A percentile compares a stretch with the other conserved stretches of the same genome.
phyloP scores from a whole-genome alignment of 2,329 filamentous ascomycete species.

The Fusarium albosuccineum region DNA sequence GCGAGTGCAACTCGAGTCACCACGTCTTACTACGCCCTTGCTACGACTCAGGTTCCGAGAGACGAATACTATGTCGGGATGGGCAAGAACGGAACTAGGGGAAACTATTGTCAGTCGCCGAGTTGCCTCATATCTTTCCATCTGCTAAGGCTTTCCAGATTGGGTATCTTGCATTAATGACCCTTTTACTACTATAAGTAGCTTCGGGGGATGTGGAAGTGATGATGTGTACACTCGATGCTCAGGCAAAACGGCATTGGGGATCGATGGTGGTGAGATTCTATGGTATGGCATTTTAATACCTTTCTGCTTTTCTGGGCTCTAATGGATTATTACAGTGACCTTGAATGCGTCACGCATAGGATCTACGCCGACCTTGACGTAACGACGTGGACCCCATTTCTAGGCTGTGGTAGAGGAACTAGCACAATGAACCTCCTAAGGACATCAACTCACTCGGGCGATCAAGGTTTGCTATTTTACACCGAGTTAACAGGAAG shows the following conservation, averaged over 20 bases:
- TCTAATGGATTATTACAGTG: background rate
- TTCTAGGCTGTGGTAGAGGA: background rate
- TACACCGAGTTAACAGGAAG: background rate
- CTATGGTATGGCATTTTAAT: background rate
- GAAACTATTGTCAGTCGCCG: background rate
- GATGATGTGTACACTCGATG: constrained; percentile 2
- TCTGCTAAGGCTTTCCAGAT: background rate
- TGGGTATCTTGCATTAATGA: background rate
- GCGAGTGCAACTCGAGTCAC: background rate
- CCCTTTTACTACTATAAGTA: background rate
- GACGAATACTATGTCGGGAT: background rate
- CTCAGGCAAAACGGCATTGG: background rate
- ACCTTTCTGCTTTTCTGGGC: background rate
- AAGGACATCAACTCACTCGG: background rate
- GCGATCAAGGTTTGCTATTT: background rate
- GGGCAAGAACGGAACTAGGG: background rate
- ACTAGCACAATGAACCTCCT: background rate
- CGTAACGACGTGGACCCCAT: background rate
- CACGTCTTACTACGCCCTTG: background rate
- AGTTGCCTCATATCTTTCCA: no score
- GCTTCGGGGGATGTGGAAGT: background rate
- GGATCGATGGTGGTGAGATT: background rate
- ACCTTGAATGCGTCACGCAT: constrained; percentile 1
- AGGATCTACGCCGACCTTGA: background rate
- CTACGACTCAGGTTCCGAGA: background rate